A percentile compares a stretch with the other conserved stretches of the same genome.
Evolutionary conservation across 257 asterid genomes (phyloP).

Genomic region (Echium plantagineum): DNA sequence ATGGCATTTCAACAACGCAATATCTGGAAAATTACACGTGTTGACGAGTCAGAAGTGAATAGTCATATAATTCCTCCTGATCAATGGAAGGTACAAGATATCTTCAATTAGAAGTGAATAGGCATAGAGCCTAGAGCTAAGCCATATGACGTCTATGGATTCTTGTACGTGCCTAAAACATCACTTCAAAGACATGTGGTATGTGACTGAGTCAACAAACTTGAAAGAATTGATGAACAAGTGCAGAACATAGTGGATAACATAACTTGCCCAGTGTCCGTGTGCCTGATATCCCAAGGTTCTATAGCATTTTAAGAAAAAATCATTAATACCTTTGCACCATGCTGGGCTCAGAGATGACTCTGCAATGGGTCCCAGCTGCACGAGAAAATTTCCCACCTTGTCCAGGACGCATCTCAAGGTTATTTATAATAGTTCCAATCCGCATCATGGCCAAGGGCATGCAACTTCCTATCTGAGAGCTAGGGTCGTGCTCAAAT

Average conservation of each 20-base stretch:
- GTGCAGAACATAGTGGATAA: background rate
- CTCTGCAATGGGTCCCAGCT: constrained; percentile 59
- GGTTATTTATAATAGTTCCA: constrained; percentile 63
- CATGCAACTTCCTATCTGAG: constrained; percentile 20
- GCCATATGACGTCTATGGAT: background rate
- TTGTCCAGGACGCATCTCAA: constrained; percentile 89
- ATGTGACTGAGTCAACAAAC: background rate
- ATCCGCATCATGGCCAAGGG: constrained; percentile 31
- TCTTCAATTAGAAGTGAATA: no score
- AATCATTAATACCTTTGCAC: constrained; percentile 28
- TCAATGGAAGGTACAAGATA: background rate
- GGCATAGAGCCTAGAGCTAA: background rate
- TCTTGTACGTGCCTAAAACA: background rate
- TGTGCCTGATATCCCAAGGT: background rate
- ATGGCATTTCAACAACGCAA: constrained; percentile 64
- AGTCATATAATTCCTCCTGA: background rate
- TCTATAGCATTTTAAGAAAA: background rate
- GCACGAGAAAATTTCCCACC: constrained; percentile 72
- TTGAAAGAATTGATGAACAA: background rate
- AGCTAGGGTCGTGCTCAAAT: constrained; percentile 12
- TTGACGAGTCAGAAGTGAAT: background rate
- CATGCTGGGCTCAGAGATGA: constrained; percentile 66
- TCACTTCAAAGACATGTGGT: background rate
- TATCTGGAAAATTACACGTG: constrained; percentile 23
- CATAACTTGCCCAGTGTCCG: background rate